These are phyloP conservation scores for Fusarium sp. DNA, from an alignment of 2,329 filamentous ascomycete genomes.

Conservation along the genomic window DNA sequence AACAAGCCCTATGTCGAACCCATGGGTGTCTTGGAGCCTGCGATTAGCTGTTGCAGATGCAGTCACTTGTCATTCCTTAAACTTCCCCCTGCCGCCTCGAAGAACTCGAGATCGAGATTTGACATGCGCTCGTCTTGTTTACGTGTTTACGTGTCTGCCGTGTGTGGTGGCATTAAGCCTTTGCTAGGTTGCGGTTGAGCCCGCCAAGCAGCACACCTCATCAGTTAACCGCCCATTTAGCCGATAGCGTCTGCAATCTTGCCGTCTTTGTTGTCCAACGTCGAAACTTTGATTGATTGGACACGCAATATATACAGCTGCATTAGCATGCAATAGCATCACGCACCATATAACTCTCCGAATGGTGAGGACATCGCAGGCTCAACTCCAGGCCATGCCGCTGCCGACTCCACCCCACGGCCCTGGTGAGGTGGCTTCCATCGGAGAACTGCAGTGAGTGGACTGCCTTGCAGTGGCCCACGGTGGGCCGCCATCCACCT, in stretches of 20 bases:
- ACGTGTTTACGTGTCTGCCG: background rate
- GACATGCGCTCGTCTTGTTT: background rate
- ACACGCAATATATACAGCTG: constrained; percentile 3
- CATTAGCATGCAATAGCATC: constrained; percentile 11
- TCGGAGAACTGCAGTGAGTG: constrained; percentile 15
- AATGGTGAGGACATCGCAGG: constrained; percentile 11
- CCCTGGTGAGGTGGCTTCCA: constrained; percentile 5
- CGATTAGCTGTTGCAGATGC: background rate
- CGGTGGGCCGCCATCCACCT: constrained; percentile 17
- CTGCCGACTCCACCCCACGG: constrained; percentile 16
- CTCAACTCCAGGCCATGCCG: background rate
- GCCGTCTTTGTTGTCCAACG: background rate
- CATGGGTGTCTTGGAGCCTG: background rate
- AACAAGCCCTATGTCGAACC: background rate
- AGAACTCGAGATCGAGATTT: background rate
- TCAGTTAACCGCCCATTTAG: constrained; percentile 25
- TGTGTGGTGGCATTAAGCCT: constrained; percentile 33
- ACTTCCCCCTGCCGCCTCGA: background rate
- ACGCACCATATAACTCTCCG: constrained; percentile 1
- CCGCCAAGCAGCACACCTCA: background rate
- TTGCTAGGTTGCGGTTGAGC: constrained; percentile 12
- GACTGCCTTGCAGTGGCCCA: constrained; percentile 8
- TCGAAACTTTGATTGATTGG: constrained; percentile 15
- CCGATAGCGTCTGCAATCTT: constrained; percentile 14
- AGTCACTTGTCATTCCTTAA: background rate